Base-by-base conservation (phyloP, 768 basidiomycete species). In the Phaffia tasmanica region DNA sequence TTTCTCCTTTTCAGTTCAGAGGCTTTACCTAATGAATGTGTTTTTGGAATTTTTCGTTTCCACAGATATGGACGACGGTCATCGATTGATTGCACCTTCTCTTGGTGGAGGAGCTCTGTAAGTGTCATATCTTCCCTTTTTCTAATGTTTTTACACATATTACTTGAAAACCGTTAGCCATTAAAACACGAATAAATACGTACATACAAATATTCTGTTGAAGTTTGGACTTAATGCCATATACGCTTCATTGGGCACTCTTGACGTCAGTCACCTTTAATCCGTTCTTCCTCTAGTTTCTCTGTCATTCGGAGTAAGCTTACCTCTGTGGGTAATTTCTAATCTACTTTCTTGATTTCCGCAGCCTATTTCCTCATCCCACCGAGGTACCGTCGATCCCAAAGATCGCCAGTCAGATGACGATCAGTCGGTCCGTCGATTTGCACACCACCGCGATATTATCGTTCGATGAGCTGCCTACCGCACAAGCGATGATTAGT, bases 81-180 rank as follows among this genome's bases (percentile, higher is more conserved):
- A 55, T 16, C 62, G 67, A 1, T n/a, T 68, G 55, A 55, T 68
- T 19, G 67, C 63, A 27, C 67, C 67, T 2, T 14, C 48, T n/a
- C 62, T 68, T 46, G 67, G 55, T 7, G 67, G 67, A 19, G 67
- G 67, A 14, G 62, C 62, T 18, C 30, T 67, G 49, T 63, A 27
- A 53, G 63, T 56, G 4, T 2, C 29, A 16, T 9, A 18, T 1
- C n/a, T n/a, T n/a, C n/a, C n/a, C n/a, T n/a, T n/a, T n/a, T n/a
- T n/a, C n/a, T n/a, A n/a, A n/a, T n/a, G n/a, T n/a, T n/a, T n/a
- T n/a, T n/a, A n/a, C n/a, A n/a, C n/a, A n/a, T n/a, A n/a, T n/a
- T n/a, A n/a, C n/a, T n/a, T n/a, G n/a, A n/a, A n/a, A n/a, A n/a
- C n/a, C n/a, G n/a, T n/a, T n/a, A n/a, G n/a, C n/a, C n/a, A n/a